Evolutionary conservation across 371 early-diverging fungal genomes (phyloP), one percentile per base, ranked within the genome.

Genomic region (Mucor saturninus): DNA sequence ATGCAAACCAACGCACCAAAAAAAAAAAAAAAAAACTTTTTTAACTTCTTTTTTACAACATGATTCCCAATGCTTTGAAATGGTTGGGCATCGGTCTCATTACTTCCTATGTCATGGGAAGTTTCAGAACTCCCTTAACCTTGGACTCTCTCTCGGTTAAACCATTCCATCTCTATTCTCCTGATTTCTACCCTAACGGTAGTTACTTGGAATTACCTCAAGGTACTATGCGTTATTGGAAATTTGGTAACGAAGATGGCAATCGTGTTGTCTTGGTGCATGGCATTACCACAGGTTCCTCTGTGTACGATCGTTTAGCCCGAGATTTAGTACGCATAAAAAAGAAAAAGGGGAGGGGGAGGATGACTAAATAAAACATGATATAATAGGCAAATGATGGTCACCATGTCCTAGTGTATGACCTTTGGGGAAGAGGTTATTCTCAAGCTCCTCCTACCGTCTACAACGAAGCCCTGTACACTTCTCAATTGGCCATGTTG

Each of bases 351-450:
- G 21, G 21, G 21, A 1, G 21, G 21, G 21, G 21, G 21, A 21
- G 21, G 21, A 26, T 50, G 10, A 50, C 9, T 30, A 11, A 50
- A 10, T 31, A 65, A 10, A 43, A 14, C 15, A n/a, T 3, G 54
- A 40, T 31, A 52, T 28, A 26, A 13, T 58, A 85, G 80, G 80
- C 74, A 13, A 71, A 71, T 10, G 67, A 71, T 26, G 81, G 82
- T 21, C 76, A 78, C 52, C 69, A 72, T 51, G 84, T 87, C 2
- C 67, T 85, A 4, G 61, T 78, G 1, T 87, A 79, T 68, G 87
- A 80, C 40, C 51, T 80, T 13, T 87, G 81, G 75, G 88, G 88
- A 9, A 54, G 84, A 37, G 88, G 86, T 0, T 85, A 77, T 49
- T 71, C 79, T 5, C 81, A 78, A 31, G 72, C 84, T 1, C 88